Evolutionary conservation across 257 asterid genomes (phyloP), one percentile per base, ranked within the genome.

Genomic region (Gentiana straminea): DNA sequence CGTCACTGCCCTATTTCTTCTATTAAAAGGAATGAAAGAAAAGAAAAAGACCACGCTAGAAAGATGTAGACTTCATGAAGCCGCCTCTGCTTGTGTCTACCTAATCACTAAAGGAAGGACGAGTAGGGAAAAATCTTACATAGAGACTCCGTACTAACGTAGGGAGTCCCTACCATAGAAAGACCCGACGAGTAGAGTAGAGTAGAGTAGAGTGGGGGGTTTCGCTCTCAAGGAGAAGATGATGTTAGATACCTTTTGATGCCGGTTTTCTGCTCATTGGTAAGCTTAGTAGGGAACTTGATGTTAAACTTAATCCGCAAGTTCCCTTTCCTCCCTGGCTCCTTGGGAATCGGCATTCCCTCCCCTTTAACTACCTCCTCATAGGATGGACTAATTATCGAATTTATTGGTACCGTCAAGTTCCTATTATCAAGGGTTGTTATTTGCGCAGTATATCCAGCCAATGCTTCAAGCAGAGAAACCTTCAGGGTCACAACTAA

Each of bases 291-390:
- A 2, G 96, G 97, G 67, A 84, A 86, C 79, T 80, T 90, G 58
- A 90, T 79, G 60, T 79, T 77, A 70, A 90, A 84, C 77, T 81
- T 86, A 69, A 86, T 74, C 38, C 96, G 60, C 54, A 90, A 54
- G 61, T 86, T 86, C 6, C 97, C 97, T 64, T 68, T 86, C 63
- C 65, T 80, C 64, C 91, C 79, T 2, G 97, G 97, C 49, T 89
- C 95, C 70, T 80, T 89, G 2, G 94, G 91, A 43, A 89, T 80
- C 2, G 97, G 97, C 97, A 90, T 86, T 45, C 97, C 96, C 70
- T 90, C 97, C 2, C 89, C 94, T 70, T 74, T 82, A 7, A 86
- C 70, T 33, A 86, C 82, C 75, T 86, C 90, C 73, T 90, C 97
- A 49, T 90, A 76, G 46, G 75, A 68, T 38, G 94, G 97, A 56